Evolutionary conservation across 176 grass and related monocot species (phyloP).

Genomic region (Microstegium vimineum): DNA sequence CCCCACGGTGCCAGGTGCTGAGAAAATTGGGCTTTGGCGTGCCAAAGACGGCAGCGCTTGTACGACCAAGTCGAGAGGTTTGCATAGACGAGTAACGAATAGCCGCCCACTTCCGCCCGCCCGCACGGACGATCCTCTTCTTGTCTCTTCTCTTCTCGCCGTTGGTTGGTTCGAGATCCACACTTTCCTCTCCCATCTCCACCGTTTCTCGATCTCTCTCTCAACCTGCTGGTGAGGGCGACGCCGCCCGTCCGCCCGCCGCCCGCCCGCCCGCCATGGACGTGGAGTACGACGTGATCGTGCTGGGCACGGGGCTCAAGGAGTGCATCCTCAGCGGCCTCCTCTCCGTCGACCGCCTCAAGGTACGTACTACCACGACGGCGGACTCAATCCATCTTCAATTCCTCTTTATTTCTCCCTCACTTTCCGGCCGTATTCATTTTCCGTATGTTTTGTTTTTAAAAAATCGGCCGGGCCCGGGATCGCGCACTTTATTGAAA

Average conservation of each 20-base stretch:
- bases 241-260: not conserved
- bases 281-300: conserved; percentile 79
- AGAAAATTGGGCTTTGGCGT: too few relatives aligned
- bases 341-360: conserved; percentile 86
- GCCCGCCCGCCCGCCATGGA: conserved; percentile 81
- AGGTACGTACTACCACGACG: conserved; percentile 27
- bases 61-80: too few relatives aligned
- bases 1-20: too few relatives aligned
- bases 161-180: conserved; percentile 9
- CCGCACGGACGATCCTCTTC: too few relatives aligned
- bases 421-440: not conserved
- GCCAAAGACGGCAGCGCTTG: too few relatives aligned
- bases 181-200: not conserved
- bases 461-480: not conserved
- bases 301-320: conserved; percentile 85
- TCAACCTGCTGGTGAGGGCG: too few relatives aligned
- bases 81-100: too few relatives aligned
- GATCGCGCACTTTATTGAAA: too few relatives aligned
- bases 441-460: not conserved
- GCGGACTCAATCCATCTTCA: not conserved
- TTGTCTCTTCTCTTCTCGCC: too few relatives aligned
- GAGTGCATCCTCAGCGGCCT: conserved; percentile 94
- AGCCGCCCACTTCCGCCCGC: too few relatives aligned
- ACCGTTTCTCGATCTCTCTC: not conserved
- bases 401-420: not conserved